Percentiles rank a stretch among this genome's conserved stretches.
These are phyloP conservation scores for Neoscytalidium dimidiatum DNA, from an alignment of 2,329 filamentous ascomycete species.

Conservation along the genomic window DNA sequence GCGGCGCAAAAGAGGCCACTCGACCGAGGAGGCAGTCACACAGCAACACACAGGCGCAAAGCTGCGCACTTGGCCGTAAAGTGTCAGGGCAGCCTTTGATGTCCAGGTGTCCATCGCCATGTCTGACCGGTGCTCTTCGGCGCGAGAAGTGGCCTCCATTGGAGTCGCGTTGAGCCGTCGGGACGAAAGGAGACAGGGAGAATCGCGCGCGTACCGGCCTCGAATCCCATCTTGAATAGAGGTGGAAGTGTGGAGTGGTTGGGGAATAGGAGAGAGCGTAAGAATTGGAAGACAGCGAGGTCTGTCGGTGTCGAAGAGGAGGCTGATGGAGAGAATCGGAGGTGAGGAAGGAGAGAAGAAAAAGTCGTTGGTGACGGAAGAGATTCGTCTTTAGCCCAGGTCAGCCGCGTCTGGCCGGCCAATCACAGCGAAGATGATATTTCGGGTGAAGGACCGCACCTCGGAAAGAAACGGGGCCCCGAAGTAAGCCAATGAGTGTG, in stretches of 20 bases:
- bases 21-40: slow-evolving; percentile 7
- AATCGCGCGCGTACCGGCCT: slow-evolving; percentile 33
- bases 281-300: slow-evolving; percentile 7
- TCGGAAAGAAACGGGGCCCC: background rate
- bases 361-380: slow-evolving; percentile 23
- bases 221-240: slow-evolving; percentile 41
- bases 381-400: slow-evolving; percentile 14
- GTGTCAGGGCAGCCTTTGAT: background rate
- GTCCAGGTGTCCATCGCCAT: background rate
- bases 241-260: slow-evolving; percentile 17
- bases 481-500: too few relatives aligned
- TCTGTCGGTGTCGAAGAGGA: background rate
- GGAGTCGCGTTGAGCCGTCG: background rate
- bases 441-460: background rate
- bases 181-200: slow-evolving; percentile 26
- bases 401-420: slow-evolving; percentile 8
- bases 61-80: background rate
- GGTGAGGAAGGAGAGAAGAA: slow-evolving; percentile 27
- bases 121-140: background rate
- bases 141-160: background rate
- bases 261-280: slow-evolving; percentile 14
- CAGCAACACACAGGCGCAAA: slow-evolving; percentile 3
- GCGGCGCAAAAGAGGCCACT: background rate
- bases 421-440: slow-evolving; percentile 11
- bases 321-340: slow-evolving; percentile 13